These are phyloP conservation scores for Fusarium nanum DNA, from an alignment of 2,329 filamentous ascomycete species.

Conservation along the genomic window DNA sequence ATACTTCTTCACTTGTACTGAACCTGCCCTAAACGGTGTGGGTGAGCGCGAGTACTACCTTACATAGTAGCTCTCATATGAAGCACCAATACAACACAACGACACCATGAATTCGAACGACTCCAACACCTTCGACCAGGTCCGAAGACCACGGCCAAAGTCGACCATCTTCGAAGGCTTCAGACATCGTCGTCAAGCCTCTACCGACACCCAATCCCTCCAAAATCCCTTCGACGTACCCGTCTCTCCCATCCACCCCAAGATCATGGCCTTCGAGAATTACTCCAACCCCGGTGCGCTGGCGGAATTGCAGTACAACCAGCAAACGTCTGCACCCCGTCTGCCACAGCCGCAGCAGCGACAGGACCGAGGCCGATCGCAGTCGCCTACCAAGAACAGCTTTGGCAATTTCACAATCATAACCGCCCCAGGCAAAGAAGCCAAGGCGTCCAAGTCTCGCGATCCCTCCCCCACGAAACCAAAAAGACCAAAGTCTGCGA, in stretches of 20 bases:
- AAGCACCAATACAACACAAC: slow-evolving; percentile 7
- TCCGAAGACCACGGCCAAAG: slow-evolving; percentile 57
- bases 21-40: slow-evolving; percentile 6
- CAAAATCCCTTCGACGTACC: slow-evolving; percentile 43
- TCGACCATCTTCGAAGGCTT: slow-evolving; percentile 63
- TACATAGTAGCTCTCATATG: slow-evolving; percentile 20
- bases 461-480: slow-evolving; percentile 69
- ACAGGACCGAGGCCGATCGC: slow-evolving; percentile 53
- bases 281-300: slow-evolving; percentile 60
- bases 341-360: slow-evolving; percentile 53
- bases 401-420: slow-evolving; percentile 57
- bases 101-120: slow-evolving; percentile 27
- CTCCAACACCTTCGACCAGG: slow-evolving; percentile 34
- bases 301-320: slow-evolving; percentile 68
- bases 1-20: slow-evolving; percentile 15
- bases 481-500: slow-evolving; percentile 84
- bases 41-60: slow-evolving; percentile 7
- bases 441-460: slow-evolving; percentile 55
- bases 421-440: slow-evolving; percentile 54
- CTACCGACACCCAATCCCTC: slow-evolving; percentile 54
- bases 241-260: slow-evolving; percentile 44
- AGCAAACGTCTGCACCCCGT: slow-evolving; percentile 56
- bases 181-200: slow-evolving; percentile 62
- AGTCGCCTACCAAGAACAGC: slow-evolving; percentile 60
- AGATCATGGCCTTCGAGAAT: slow-evolving; percentile 49